Percentiles rank a stretch among this genome's conserved stretches.
Evolutionary conservation across 1,139 yeast species (phyloP).

Genomic region (Magnusiomyces magnusii): DNA sequence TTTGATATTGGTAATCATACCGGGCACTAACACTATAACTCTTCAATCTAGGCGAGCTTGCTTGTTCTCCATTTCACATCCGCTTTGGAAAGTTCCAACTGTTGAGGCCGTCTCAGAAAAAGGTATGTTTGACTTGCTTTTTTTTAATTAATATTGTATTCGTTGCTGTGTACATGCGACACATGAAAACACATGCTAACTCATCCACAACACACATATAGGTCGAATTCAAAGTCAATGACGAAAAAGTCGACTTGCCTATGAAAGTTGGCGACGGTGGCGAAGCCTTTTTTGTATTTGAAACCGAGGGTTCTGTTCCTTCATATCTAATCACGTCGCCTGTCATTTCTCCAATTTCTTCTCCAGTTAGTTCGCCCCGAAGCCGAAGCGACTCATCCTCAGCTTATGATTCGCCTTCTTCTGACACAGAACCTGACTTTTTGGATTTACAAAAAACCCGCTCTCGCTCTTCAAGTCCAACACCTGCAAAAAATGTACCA

Average conservation of each 20-base stretch:
- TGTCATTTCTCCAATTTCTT: constrained; percentile 70
- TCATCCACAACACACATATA: constrained; percentile 3
- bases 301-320: constrained; percentile 68
- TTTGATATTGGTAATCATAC: too few species aligned
- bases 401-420: constrained; percentile 11
- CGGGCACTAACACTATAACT: too few species aligned
- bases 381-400: neutral
- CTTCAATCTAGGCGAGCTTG: constrained; percentile 65
- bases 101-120: constrained; percentile 89
- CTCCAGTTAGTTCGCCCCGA: constrained; percentile 36
- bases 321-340: constrained; percentile 83
- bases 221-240: constrained; percentile 83
- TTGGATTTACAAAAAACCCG: constrained; percentile 37
- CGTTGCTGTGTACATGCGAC: neutral
- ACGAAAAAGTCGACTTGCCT: constrained; percentile 69
- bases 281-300: constrained; percentile 95
- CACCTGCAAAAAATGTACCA: too few species aligned
- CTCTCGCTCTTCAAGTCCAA: constrained; percentile 19
- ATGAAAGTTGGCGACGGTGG: constrained; percentile 98
- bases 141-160: too few species aligned
- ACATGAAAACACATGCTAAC: constrained; percentile 52
- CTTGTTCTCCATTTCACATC: constrained; percentile 95
- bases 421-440: constrained; percentile 50
- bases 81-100: constrained; percentile 92
- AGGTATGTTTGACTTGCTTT: constrained; percentile 29